Evolutionary conservation across 2,329 filamentous ascomycete genomes (phyloP).

Genomic region (Fusarium sp.): DNA sequence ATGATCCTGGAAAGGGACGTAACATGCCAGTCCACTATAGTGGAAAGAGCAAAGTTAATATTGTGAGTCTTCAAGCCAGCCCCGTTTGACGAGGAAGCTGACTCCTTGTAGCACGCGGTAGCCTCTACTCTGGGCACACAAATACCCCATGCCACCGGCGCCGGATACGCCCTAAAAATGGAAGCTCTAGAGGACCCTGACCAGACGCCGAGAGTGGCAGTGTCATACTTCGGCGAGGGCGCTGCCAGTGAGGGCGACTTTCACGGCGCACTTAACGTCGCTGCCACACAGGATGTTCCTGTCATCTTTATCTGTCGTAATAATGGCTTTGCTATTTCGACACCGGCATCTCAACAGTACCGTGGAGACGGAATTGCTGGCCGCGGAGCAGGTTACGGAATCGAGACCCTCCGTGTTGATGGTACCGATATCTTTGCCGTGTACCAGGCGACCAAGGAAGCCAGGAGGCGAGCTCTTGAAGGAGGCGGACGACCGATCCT

Average conservation of each 20-base stretch:
- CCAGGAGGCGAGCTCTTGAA: conserved; percentile 61
- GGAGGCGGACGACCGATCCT: conserved; percentile 12
- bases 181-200: conserved; percentile 76
- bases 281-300: conserved; percentile 81
- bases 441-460: conserved; percentile 77
- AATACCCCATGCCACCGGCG: conserved; percentile 83
- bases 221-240: conserved; percentile 87
- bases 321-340: conserved; percentile 87
- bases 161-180: conserved; percentile 83
- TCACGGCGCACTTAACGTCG: conserved; percentile 85
- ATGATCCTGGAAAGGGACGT: conserved; percentile 80
- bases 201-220: conserved; percentile 71
- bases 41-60: conserved; percentile 80
- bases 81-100: background rate
- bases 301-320: conserved; percentile 87
- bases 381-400: conserved; percentile 83
- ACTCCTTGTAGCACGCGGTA: conserved; percentile 73
- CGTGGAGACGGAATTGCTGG: conserved; percentile 86
- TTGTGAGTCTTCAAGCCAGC: conserved; percentile 62
- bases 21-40: conserved; percentile 94
- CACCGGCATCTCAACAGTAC: conserved; percentile 85
- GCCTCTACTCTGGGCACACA: conserved; percentile 83
- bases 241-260: conserved; percentile 88
- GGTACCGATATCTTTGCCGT: conserved; percentile 89
- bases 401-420: conserved; percentile 85